Conservation (phyloP, 1,284 basidiomycete genomes). For the Porogramme epimiltina region DNA sequence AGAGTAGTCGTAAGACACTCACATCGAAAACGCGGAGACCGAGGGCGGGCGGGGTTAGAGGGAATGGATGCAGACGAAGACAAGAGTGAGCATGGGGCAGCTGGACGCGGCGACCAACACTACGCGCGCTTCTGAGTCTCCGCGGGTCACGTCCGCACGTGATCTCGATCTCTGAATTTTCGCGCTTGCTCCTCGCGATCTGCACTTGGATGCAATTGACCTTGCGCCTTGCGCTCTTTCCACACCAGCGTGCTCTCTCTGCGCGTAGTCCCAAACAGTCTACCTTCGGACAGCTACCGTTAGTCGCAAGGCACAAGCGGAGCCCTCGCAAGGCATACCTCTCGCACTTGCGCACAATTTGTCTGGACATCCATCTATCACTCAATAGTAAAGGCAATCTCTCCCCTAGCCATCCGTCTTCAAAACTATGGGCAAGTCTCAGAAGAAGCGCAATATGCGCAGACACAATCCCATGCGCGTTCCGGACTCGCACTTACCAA, state of each 20-base stretch:
- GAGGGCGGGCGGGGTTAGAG: no score
- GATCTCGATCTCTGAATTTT: constrained; percentile 21
- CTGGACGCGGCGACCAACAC: no score
- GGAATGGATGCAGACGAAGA: neutral
- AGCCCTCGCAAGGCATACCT: no score
- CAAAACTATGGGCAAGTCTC: constrained; percentile 80
- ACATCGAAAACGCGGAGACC: neutral
- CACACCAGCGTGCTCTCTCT: no score
- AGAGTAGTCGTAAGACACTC: neutral
- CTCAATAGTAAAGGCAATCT: no score
- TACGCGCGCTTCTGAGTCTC: neutral
- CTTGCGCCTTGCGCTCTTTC: neutral
- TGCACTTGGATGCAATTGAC: neutral
- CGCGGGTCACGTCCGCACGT: constrained; percentile 6
- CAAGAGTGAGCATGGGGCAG: neutral
- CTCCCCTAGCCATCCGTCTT: no score
- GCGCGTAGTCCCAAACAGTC: no score
- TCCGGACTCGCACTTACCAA: constrained; percentile 85
- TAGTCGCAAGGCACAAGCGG: no score
- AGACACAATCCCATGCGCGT: constrained; percentile 91
- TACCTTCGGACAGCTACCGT: no score
- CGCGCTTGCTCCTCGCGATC: neutral
- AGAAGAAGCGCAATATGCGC: constrained; percentile 78
- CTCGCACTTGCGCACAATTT: no score
- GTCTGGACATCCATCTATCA: no score